Evolutionary conservation across 352 stramenopile species (phyloP).

Genomic region (Phytophthora vignae): DNA sequence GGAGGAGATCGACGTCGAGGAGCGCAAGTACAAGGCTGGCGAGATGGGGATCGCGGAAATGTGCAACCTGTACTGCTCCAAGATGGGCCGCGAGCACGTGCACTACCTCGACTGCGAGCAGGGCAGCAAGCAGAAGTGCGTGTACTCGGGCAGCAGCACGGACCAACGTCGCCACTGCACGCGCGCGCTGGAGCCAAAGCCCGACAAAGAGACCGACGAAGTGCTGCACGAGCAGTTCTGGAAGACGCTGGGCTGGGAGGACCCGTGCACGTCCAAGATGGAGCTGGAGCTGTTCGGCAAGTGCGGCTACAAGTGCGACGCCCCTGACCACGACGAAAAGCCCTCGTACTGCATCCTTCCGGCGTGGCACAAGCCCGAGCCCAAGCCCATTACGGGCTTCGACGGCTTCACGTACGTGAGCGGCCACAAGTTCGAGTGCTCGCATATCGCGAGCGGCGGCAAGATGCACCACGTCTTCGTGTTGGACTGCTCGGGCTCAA

Average conservation of each 20-base stretch:
- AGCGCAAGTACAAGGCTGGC: slow-evolving; percentile 75
- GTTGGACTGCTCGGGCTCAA: slow-evolving; percentile 82
- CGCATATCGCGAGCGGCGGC: slow-evolving; percentile 55
- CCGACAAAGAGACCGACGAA: slow-evolving; percentile 65
- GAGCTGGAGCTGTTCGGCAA: slow-evolving; percentile 74
- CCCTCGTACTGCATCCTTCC: slow-evolving; percentile 69
- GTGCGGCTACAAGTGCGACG: slow-evolving; percentile 78
- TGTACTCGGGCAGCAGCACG: slow-evolving; percentile 54
- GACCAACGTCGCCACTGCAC: slow-evolving; percentile 81
- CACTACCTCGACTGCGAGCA: slow-evolving; percentile 80
- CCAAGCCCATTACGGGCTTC: slow-evolving; percentile 32
- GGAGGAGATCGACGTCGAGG: slow-evolving; percentile 68
- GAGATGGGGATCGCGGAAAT: slow-evolving; percentile 79
- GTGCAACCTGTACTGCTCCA: slow-evolving; percentile 84
- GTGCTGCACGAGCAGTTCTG: slow-evolving; percentile 82
- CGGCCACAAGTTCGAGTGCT: slow-evolving; percentile 82
- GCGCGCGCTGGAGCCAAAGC: slow-evolving; percentile 59
- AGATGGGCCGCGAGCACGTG: slow-evolving; percentile 80
- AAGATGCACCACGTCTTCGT: slow-evolving; percentile 86
- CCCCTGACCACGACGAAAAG: slow-evolving; percentile 65
- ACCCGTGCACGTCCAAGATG: slow-evolving; percentile 64
- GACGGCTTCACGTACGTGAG: slow-evolving; percentile 65
- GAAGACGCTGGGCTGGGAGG: slow-evolving; percentile 78
- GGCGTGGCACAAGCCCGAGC: slow-evolving; percentile 64
- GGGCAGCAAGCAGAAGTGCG: slow-evolving; percentile 37